phyloP scores from a whole-genome alignment of 176 grass and related monocot species.

The Triticum dicoccoides region DNA sequence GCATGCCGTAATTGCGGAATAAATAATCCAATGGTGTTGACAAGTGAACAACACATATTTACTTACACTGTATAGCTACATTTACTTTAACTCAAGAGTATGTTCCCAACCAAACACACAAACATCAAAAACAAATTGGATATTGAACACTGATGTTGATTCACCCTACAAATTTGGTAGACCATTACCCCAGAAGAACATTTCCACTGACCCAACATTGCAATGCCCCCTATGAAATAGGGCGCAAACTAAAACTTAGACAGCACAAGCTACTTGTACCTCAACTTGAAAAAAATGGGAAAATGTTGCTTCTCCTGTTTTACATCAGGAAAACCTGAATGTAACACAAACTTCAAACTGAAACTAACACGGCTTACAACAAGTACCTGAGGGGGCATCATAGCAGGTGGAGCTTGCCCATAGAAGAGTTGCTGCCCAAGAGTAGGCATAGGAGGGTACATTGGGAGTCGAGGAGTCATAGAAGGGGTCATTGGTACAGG shows the following conservation, averaged over 20 bases:
- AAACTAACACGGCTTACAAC: neutral
- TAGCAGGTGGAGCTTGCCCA: constrained; percentile 72
- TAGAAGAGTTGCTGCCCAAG: constrained; percentile 89
- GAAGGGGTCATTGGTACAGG: constrained; percentile 73
- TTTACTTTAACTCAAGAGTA: constrained; percentile 1
- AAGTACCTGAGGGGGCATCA: constrained; percentile 74
- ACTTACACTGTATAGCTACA: neutral
- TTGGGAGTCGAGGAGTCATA: constrained; percentile 66
- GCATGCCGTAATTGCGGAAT: neutral
- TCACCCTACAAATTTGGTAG: neutral
- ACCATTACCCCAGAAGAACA: neutral
- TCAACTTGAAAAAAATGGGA: neutral
- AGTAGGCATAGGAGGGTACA: constrained; percentile 75
- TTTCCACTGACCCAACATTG: neutral
- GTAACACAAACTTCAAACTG: neutral
- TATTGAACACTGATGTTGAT: constrained; percentile 9
- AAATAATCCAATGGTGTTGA: neutral
- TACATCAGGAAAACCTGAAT: neutral
- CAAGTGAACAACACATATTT: neutral
- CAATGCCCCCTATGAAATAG: neutral
- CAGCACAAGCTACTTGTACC: neutral
- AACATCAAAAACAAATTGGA: neutral
- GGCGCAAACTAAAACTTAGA: neutral
- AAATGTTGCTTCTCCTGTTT: neutral
- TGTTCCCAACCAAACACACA: neutral